Evolutionary conservation across 106 monocot genomes (phyloP).

Genomic region (Agapanthus africanus): DNA sequence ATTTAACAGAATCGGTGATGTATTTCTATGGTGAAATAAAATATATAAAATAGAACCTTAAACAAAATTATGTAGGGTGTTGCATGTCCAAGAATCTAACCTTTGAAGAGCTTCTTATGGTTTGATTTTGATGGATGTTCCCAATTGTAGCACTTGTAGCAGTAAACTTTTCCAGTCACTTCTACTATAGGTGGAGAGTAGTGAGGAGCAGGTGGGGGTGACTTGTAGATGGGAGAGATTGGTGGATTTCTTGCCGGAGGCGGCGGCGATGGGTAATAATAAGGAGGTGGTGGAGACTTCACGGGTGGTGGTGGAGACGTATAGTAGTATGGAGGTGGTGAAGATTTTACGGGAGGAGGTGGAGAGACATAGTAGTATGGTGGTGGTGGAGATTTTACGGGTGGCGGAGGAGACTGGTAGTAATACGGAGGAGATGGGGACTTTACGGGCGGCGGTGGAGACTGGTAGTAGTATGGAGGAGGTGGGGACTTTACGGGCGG

Average conservation of each 20-base stretch:
- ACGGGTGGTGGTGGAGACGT: constrained; percentile 25
- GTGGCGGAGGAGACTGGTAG: constrained; percentile 30
- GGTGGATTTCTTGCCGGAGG: constrained; percentile 18
- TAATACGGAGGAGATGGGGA: constrained; percentile 20
- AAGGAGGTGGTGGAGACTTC: constrained; percentile 26
- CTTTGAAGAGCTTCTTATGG: constrained; percentile 49
- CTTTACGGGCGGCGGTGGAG: not conserved
- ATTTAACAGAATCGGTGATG: too few relatives aligned
- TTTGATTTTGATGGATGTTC: constrained; percentile 35
- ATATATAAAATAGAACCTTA: not conserved
- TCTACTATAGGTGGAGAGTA: constrained; percentile 21
- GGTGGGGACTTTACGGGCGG: not conserved
- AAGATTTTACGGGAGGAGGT: constrained; percentile 10
- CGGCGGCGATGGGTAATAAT: constrained; percentile 20
- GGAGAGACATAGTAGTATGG: constrained; percentile 14
- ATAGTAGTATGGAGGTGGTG: constrained; percentile 14
- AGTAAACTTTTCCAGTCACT: constrained; percentile 61
- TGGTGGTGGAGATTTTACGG: not conserved
- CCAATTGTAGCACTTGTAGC: constrained; percentile 54
- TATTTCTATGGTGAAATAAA: too few relatives aligned
- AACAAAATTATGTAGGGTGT: not conserved
- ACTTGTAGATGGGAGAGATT: not conserved
- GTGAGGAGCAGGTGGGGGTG: constrained; percentile 14
- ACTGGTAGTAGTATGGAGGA: not conserved
- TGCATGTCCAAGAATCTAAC: constrained; percentile 10